Evolutionary conservation across 768 basidiomycete genomes (phyloP).

Genomic region (Tubosaeta sp.): DNA sequence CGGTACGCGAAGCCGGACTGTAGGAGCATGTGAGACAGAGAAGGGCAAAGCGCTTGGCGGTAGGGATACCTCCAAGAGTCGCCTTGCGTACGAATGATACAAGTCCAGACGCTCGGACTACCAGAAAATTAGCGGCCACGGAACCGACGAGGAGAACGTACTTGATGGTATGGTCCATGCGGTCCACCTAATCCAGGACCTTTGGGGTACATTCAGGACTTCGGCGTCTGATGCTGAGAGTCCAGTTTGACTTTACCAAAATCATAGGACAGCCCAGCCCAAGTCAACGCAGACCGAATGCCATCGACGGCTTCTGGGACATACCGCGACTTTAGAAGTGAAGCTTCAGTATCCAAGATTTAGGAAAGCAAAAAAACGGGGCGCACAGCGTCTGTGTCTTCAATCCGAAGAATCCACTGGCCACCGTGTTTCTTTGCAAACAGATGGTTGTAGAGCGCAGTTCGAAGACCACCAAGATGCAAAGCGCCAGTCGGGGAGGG

Average conservation of each 20-base stretch:
- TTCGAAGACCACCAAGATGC: conserved; percentile 92
- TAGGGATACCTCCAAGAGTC: conserved; percentile 64
- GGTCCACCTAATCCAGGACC: conserved; percentile 55
- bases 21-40: background rate
- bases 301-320: conserved; percentile 84
- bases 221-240: too few species aligned
- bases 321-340: conserved; percentile 56
- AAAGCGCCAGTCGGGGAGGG: conserved; percentile 95
- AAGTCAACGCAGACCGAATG: conserved; percentile 69
- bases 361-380: background rate
- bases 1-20: conserved; percentile 89
- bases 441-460: conserved; percentile 89
- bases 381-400: conserved; percentile 90
- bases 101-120: conserved; percentile 88
- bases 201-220: conserved; percentile 4
- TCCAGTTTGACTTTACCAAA: conserved; percentile 53
- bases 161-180: conserved; percentile 41
- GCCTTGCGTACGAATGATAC: conserved; percentile 69
- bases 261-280: conserved; percentile 87
- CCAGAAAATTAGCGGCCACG: conserved; percentile 4
- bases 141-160: conserved; percentile 74
- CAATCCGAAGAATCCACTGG: conserved; percentile 87
- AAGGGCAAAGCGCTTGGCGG: background rate
- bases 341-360: background rate
- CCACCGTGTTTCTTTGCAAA: conserved; percentile 79